A percentile compares a stretch with the other conserved stretches of the same genome.
phyloP scores from a whole-genome alignment of 805 yeast species.

The Kodamaea kaohsiungensis region DNA sequence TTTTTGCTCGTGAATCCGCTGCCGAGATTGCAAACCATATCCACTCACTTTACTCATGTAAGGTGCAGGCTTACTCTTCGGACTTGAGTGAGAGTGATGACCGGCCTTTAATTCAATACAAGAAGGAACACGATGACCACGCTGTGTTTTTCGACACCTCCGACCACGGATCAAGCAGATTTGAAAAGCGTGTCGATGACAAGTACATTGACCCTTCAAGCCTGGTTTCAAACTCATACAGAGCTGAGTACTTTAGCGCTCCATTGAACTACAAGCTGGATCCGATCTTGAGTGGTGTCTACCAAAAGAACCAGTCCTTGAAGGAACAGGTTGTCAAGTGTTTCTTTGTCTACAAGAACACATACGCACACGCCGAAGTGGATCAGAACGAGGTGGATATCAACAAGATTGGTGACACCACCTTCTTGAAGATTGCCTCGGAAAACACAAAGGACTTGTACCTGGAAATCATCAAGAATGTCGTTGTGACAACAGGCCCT shows the following conservation, averaged over 20 bases:
- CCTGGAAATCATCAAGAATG: slow-evolving; percentile 67
- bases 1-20: slow-evolving; percentile 83
- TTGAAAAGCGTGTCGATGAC: slow-evolving; percentile 80
- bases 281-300: slow-evolving; percentile 44
- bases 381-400: slow-evolving; percentile 50
- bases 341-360: slow-evolving; percentile 80
- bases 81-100: slow-evolving; percentile 34
- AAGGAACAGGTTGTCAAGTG: slow-evolving; percentile 59
- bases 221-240: slow-evolving; percentile 45
- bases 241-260: slow-evolving; percentile 80
- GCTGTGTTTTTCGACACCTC: slow-evolving; percentile 89
- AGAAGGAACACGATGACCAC: slow-evolving; percentile 77
- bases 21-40: slow-evolving; percentile 81
- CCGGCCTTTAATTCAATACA: slow-evolving; percentile 67
- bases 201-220: slow-evolving; percentile 64
- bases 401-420: slow-evolving; percentile 70
- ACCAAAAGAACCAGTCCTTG: slow-evolving; percentile 34
- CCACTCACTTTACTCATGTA: slow-evolving; percentile 88
- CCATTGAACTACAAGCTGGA: slow-evolving; percentile 50
- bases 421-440: slow-evolving; percentile 77
- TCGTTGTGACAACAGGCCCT: slow-evolving; percentile 81
- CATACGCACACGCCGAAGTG: slow-evolving; percentile 20
- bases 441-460: slow-evolving; percentile 77
- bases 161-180: slow-evolving; percentile 48
- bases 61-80: slow-evolving; percentile 82